Evolutionary conservation across 2,329 filamentous ascomycete species (phyloP), one percentile per base, ranked within the genome.

Genomic region (Talaromyces sp.): DNA sequence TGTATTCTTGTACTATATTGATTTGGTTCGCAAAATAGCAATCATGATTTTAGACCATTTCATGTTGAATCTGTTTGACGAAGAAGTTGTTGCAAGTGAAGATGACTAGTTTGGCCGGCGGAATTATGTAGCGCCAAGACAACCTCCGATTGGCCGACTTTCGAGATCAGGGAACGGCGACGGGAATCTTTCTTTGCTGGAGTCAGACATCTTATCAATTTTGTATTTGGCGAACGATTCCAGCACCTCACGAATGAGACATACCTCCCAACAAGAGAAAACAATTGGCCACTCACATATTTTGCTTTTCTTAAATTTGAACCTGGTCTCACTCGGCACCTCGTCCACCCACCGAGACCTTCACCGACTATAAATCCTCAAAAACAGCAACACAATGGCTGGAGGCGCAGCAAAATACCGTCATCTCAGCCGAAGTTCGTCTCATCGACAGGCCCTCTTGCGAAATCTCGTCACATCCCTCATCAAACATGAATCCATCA

Each of bases 401-500:
- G 93, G 93, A 73, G 92, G 91, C 70, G 84, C 87, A 70, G 86
- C 92, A 78, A 96, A 93, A 82, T 97, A 94, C 82, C 90, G 95
- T 71, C 91, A 96, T 79, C 84, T 99, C 67, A 89, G 88, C 80
- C 93, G 95, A 72, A 85, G 87, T 70, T 97, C 93, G 60, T 84
- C 94, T 63, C 95, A 97, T 77, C 88, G 95, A 76, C 88, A 94
- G 82, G 94, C 95, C 62, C 87, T 99, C 71, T 88, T 99, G 70
- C 92, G 95, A 74, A 97, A 98, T 81, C 85, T 99, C 67, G 93
- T 98, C 77, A 97, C 94, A 70, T 95, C 94, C 63, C 90, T 99
- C 70, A 90, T 99, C 81, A 86, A 91, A 79, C 88, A 96, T 79
- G 95, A 99, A 82, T 88, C 92, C 68, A 96, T 99, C 81, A 88